Percentiles rank a stretch among this genome's conserved stretches.
phyloP scores from a whole-genome alignment of 73 alveolate genomes.

The Tetrahymena elliotti region DNA sequence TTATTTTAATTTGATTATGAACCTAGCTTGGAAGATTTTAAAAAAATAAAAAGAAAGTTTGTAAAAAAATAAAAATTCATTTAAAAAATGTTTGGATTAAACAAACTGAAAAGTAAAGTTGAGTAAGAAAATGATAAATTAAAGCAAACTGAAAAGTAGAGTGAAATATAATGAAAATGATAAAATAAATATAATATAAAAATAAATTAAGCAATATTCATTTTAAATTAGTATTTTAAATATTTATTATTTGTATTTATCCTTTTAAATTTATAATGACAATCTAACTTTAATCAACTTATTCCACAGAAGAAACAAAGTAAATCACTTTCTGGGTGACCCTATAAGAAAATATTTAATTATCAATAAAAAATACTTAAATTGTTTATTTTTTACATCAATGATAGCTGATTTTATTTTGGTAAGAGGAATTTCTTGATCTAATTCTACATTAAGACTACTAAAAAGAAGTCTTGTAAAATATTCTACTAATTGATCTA shows the following conservation, averaged over 20 bases:
- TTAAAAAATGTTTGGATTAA: too few species aligned
- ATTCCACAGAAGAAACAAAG: neutral
- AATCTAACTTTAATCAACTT: neutral
- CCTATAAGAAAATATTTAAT: neutral
- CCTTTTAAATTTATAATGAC: neutral
- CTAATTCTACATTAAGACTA: neutral
- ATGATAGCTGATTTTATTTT: neutral
- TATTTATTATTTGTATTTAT: too few species aligned
- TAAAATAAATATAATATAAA: too few species aligned
- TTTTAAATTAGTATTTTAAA: too few species aligned
- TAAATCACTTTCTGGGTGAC: neutral
- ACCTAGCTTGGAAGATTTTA: too few species aligned
- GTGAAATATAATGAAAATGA: too few species aligned
- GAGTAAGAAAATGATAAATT: too few species aligned
- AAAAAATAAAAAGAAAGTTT: too few species aligned
- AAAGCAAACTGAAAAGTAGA: too few species aligned
- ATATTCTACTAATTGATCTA: neutral
- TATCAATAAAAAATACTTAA: neutral
- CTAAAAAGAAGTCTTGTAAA: neutral
- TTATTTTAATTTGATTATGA: too few species aligned
- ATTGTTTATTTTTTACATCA: neutral
- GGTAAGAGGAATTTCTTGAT: neutral
- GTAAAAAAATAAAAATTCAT: too few species aligned
- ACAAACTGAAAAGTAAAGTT: too few species aligned
- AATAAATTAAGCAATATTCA: neutral